These are phyloP conservation scores for Aspergillus persii DNA, from an alignment of 2,329 filamentous ascomycete species.

Conservation along the genomic window DNA sequence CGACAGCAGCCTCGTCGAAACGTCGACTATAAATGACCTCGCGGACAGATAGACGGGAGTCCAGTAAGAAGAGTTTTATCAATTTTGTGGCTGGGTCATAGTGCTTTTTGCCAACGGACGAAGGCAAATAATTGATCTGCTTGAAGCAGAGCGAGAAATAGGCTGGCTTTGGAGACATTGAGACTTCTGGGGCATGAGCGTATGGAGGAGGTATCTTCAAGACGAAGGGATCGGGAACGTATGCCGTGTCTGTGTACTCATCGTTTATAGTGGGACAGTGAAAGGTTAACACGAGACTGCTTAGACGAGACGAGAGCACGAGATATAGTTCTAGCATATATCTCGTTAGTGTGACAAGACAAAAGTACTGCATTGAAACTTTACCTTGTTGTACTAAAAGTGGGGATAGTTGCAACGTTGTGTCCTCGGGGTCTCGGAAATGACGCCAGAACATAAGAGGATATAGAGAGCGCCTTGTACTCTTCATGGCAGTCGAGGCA, in stretches of 20 bases:
- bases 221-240: conserved; percentile 34
- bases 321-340: conserved; percentile 33
- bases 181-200: conserved; percentile 10
- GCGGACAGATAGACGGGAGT: conserved; percentile 31
- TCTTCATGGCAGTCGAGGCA: conserved; percentile 17
- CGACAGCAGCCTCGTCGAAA: conserved; percentile 6
- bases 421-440: conserved; percentile 54
- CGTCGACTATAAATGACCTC: conserved; percentile 33
- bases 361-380: neutral
- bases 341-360: neutral
- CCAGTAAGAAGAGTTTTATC: conserved; percentile 38
- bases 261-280: conserved; percentile 27
- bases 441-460: conserved; percentile 52
- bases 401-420: conserved; percentile 45
- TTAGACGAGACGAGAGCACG: conserved; percentile 41
- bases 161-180: conserved; percentile 1
- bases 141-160: conserved; percentile 35
- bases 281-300: conserved; percentile 32
- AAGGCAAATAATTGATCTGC: conserved; percentile 26
- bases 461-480: conserved; percentile 29
- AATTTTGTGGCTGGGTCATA: conserved; percentile 25
- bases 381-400: conserved; percentile 34
- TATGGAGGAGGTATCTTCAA: conserved; percentile 27
- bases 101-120: conserved; percentile 13
- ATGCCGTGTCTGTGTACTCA: conserved; percentile 19